phyloP scores from a whole-genome alignment of 176 grass and related monocot genomes.

The Musa itinerans region DNA sequence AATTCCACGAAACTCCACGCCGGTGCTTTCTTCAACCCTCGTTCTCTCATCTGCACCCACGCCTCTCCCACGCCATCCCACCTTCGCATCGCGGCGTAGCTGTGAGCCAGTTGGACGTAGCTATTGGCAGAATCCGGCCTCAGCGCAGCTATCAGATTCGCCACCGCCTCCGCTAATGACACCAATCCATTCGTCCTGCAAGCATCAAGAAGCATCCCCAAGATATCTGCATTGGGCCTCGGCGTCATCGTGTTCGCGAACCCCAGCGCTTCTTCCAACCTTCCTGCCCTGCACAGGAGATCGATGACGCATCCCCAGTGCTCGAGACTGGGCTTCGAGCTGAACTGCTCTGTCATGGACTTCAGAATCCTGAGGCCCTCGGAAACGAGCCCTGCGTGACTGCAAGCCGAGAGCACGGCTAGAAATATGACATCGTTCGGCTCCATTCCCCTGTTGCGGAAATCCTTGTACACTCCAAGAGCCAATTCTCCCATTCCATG shows the following conservation, averaged over 20 bases:
- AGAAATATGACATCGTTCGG: conserved; percentile 23
- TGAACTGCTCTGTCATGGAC: conserved; percentile 20
- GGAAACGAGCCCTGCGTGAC: conserved; percentile 21
- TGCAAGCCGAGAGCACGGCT: conserved; percentile 23
- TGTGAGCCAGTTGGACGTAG: conserved; percentile 25
- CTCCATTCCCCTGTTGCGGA: not conserved
- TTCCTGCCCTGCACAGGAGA: conserved; percentile 22
- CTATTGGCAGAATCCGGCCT: conserved; percentile 13
- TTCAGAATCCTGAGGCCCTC: conserved; percentile 17
- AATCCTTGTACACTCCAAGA: conserved; percentile 6
- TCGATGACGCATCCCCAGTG: conserved; percentile 24
- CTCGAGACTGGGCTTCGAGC: conserved; percentile 1
- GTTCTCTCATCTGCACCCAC: conserved; percentile 20
- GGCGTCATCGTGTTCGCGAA: conserved; percentile 11
- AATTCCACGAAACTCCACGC: conserved; percentile 23
- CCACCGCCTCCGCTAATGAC: conserved; percentile 11
- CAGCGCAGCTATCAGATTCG: conserved; percentile 2
- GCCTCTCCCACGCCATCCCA: conserved; percentile 20
- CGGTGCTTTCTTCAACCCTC: conserved; percentile 19
- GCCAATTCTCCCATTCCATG: conserved; percentile 21
- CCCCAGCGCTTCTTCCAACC: conserved; percentile 14
- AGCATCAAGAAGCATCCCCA: conserved; percentile 24
- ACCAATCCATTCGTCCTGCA: conserved; percentile 6
- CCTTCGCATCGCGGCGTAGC: conserved; percentile 14
- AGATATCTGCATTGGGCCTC: conserved; percentile 7